phyloP scores from a whole-genome alignment of 768 basidiomycete genomes.

The Ramaria rubella region DNA sequence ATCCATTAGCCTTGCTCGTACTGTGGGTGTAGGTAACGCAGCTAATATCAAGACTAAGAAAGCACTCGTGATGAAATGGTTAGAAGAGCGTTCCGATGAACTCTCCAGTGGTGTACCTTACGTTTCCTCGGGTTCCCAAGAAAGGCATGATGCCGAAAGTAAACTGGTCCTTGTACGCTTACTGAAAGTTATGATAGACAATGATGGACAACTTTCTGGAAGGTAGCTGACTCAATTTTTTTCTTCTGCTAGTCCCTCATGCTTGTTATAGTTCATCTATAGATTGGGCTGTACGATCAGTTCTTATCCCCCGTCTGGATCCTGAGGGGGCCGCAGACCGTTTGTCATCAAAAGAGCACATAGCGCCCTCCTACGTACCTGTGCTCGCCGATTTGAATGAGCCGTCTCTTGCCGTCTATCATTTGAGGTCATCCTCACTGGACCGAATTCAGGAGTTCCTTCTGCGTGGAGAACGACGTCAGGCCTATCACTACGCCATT shows the following conservation, averaged over 20 bases:
- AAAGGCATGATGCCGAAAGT: slow-evolving; percentile 62
- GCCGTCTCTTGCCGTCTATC: slow-evolving; percentile 48
- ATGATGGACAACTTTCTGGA: slow-evolving; percentile 83
- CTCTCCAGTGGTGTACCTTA: slow-evolving; percentile 73
- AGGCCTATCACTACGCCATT: slow-evolving; percentile 83
- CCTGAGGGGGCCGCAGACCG: slow-evolving; percentile 4
- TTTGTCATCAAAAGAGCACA: slow-evolving; percentile 6
- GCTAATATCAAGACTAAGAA: slow-evolving; percentile 79
- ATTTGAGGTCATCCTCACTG: slow-evolving; percentile 55
- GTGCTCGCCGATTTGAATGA: slow-evolving; percentile 33
- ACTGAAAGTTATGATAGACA: slow-evolving; percentile 74
- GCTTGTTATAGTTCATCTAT: slow-evolving; percentile 45
- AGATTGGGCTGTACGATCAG: slow-evolving; percentile 68
- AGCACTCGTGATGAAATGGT: slow-evolving; percentile 64
- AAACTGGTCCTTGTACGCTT: slow-evolving; percentile 69
- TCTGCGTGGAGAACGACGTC: slow-evolving; percentile 74
- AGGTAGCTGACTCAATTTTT: slow-evolving; percentile 47
- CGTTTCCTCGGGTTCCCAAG: slow-evolving; percentile 42
- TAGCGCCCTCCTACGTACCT: slow-evolving; percentile 20
- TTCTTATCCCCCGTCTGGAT: slow-evolving; percentile 56
- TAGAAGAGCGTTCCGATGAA: slow-evolving; percentile 69
- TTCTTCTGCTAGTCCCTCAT: not conserved
- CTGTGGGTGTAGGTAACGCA: slow-evolving; percentile 35
- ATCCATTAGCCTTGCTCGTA: slow-evolving; percentile 61
- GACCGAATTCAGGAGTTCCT: slow-evolving; percentile 76